Evolutionary conservation across 2,329 filamentous ascomycete genomes (phyloP).

Genomic region (Pyricularia grisea): DNA sequence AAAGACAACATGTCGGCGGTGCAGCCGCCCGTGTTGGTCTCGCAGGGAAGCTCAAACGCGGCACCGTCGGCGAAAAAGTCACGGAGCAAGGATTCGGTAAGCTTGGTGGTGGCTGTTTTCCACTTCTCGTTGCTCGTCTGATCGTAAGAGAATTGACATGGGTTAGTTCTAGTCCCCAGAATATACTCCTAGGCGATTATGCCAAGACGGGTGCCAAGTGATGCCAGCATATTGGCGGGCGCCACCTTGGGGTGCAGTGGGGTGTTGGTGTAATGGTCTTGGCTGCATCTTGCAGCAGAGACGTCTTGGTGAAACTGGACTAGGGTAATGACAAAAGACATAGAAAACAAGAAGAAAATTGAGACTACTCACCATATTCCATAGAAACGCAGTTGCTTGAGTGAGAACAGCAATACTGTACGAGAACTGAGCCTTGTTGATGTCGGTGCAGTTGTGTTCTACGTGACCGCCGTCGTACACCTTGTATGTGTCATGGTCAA

Average conservation of each 20-base stretch:
- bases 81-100: conserved; percentile 39
- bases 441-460: conserved; percentile 46
- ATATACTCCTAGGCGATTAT: neutral
- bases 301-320: neutral
- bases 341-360: neutral
- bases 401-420: conserved; percentile 56
- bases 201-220: neutral
- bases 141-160: neutral
- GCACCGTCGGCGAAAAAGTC: conserved; percentile 48
- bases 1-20: conserved; percentile 64
- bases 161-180: neutral
- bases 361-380: conserved; percentile 42
- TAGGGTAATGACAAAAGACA: neutral
- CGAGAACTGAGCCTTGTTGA: conserved; percentile 56
- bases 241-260: neutral
- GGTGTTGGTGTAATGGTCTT: neutral
- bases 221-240: neutral
- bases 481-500: conserved; percentile 42
- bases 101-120: conserved; percentile 43
- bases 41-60: conserved; percentile 46
- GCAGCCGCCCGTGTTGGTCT: conserved; percentile 38
- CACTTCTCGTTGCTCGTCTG: conserved; percentile 44
- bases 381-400: conserved; percentile 59
- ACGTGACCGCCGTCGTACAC: conserved; percentile 57
- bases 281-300: neutral